Evolutionary conservation across 371 early-diverging fungal species (phyloP).

Genomic region (Chytridiales sp.): DNA sequence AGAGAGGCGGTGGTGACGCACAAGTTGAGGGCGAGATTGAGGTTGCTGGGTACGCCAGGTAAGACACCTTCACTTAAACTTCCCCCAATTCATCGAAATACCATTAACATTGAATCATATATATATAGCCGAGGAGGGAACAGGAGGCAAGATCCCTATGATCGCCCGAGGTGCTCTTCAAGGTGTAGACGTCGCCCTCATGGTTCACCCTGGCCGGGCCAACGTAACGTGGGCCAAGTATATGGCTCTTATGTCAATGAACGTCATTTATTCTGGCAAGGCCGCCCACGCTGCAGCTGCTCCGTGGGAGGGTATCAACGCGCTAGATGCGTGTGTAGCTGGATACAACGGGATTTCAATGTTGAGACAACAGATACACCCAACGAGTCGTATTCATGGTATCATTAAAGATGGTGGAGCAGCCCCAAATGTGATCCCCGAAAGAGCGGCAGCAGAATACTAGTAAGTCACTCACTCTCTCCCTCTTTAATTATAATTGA

Average conservation of each 20-base stretch:
- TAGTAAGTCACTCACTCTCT: slow-evolving; percentile 7
- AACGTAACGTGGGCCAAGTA: slow-evolving; percentile 26
- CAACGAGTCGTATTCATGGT: slow-evolving; percentile 65
- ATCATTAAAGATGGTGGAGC: slow-evolving; percentile 61
- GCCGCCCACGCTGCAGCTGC: slow-evolving; percentile 62
- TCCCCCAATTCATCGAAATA: not conserved
- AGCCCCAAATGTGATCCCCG: slow-evolving; percentile 38
- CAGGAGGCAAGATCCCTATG: slow-evolving; percentile 72
- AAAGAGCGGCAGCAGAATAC: slow-evolving; percentile 18
- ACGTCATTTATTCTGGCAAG: slow-evolving; percentile 62
- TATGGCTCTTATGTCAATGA: slow-evolving; percentile 50
- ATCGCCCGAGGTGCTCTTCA: slow-evolving; percentile 61
- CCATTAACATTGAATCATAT: too few relatives aligned
- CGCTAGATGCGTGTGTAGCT: slow-evolving; percentile 66
- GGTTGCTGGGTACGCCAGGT: slow-evolving; percentile 21
- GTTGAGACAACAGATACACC: slow-evolving; percentile 66
- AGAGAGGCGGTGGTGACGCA: slow-evolving; percentile 55
- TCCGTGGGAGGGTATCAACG: slow-evolving; percentile 79
- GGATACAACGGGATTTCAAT: slow-evolving; percentile 61
- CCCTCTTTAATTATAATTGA: not conserved
- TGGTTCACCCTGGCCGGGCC: slow-evolving; percentile 71
- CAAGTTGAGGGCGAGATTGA: too few relatives aligned
- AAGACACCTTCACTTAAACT: not conserved
- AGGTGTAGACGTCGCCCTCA: slow-evolving; percentile 64
- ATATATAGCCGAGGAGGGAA: too few relatives aligned